Percentiles rank a stretch among this genome's conserved stretches.
Conservation (phyloP, 2,329 filamentous ascomycete genomes). For the Aspergillus alliaceus region DNA sequence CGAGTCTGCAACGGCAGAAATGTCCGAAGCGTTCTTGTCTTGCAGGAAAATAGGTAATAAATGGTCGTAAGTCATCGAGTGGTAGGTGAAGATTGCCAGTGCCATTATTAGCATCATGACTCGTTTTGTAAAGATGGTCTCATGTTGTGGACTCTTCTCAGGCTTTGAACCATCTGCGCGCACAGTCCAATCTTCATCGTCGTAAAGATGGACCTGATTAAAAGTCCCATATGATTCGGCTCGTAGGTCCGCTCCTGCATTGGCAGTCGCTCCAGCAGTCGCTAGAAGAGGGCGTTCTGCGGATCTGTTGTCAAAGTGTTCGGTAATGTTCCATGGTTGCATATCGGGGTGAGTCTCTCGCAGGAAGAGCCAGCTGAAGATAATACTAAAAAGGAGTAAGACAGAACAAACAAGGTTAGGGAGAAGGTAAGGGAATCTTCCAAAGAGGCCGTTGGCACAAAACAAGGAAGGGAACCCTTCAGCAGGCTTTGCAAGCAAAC, state of each 20-base stretch:
- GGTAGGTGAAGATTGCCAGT: slow-evolving; percentile 87
- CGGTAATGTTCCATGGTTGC: slow-evolving; percentile 53
- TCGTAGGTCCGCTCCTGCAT: slow-evolving; percentile 70
- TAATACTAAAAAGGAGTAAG: slow-evolving; percentile 74
- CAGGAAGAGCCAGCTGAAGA: slow-evolving; percentile 76
- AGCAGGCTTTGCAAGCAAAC: slow-evolving; percentile 77
- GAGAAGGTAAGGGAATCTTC: slow-evolving; percentile 78
- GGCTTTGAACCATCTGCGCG: slow-evolving; percentile 47
- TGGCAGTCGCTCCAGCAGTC: slow-evolving; percentile 71
- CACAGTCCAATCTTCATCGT: slow-evolving; percentile 54
- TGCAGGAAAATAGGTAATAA: slow-evolving; percentile 91
- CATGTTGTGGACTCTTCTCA: slow-evolving; percentile 39
- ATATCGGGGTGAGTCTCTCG: slow-evolving; percentile 88
- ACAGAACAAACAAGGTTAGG: slow-evolving; percentile 82
- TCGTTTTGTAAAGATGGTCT: slow-evolving; percentile 59
- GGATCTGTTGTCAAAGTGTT: slow-evolving; percentile 41
- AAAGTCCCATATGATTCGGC: slow-evolving; percentile 81
- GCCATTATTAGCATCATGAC: slow-evolving; percentile 78
- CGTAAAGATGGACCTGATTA: slow-evolving; percentile 55
- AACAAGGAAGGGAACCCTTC: slow-evolving; percentile 72
- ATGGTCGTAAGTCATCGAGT: slow-evolving; percentile 93
- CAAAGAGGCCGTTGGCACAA: slow-evolving; percentile 67
- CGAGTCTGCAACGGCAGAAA: slow-evolving; percentile 32
- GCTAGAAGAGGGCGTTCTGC: slow-evolving; percentile 74
- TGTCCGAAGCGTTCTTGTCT: slow-evolving; percentile 53